Percentiles rank a stretch among this genome's conserved stretches.
phyloP scores from a whole-genome alignment of 2,329 filamentous ascomycete genomes.

The Pseudopyricularia javanii region DNA sequence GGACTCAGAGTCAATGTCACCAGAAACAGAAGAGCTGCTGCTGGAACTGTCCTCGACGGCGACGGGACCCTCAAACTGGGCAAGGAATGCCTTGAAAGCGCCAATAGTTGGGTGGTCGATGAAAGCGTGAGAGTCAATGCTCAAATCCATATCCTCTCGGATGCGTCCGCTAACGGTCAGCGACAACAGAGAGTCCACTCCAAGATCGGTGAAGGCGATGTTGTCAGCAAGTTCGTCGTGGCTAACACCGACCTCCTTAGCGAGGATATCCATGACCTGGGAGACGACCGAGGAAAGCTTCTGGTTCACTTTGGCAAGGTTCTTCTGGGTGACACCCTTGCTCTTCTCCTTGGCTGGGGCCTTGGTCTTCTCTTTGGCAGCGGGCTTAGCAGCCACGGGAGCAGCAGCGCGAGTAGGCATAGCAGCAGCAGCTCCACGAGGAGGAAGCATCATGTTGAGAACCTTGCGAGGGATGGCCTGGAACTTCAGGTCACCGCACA shows the following conservation, averaged over 20 bases:
- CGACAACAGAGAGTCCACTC: slow-evolving; percentile 50
- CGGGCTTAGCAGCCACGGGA: slow-evolving; percentile 15
- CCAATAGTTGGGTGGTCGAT: slow-evolving; percentile 42
- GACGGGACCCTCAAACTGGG: slow-evolving; percentile 20
- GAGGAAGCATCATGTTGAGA: slow-evolving; percentile 55
- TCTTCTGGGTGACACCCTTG: slow-evolving; percentile 31
- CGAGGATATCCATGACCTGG: slow-evolving; percentile 39
- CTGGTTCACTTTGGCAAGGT: slow-evolving; percentile 35
- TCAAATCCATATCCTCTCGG: slow-evolving; percentile 43
- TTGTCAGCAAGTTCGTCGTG: slow-evolving; percentile 43
- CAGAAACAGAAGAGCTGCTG: slow-evolving; percentile 28
- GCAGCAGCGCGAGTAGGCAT: slow-evolving; percentile 23
- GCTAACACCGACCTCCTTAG: slow-evolving; percentile 42
- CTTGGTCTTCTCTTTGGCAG: slow-evolving; percentile 17
- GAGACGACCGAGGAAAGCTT: slow-evolving; percentile 30
- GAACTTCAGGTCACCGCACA: slow-evolving; percentile 49
- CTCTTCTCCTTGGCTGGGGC: slow-evolving; percentile 18
- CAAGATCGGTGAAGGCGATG: slow-evolving; percentile 42
- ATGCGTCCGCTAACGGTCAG: slow-evolving; percentile 44
- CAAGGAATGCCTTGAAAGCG: slow-evolving; percentile 33
- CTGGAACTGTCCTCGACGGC: slow-evolving; percentile 19
- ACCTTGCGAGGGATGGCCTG: slow-evolving; percentile 53
- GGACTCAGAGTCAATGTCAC: slow-evolving; percentile 34
- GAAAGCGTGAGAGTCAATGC: slow-evolving; percentile 39
- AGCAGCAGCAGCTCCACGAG: slow-evolving; percentile 30